Base-by-base conservation (phyloP, 805 yeast species). In the Kluyveromyces lactis region DNA sequence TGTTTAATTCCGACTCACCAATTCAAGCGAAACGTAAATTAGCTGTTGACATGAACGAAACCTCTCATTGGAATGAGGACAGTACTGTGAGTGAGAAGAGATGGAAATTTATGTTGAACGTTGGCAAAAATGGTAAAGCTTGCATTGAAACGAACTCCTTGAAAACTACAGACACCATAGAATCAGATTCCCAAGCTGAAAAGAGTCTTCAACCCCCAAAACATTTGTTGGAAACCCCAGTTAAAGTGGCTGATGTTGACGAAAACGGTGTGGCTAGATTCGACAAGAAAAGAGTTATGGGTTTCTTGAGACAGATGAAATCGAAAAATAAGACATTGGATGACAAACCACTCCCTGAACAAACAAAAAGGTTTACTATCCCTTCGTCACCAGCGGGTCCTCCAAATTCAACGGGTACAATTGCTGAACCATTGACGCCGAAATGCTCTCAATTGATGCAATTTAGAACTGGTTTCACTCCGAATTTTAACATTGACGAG, bases 111-210 rank as follows among this genome's bases (percentile, higher is more conserved):
- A 49, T 56, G 3, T 43, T 60, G 26, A 53, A 52, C 19, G 46
- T 60, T 18, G 60, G 59, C 12, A 45, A 53, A 16, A 51, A 58
- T 35, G 64, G 64, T n/a, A 60, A 56, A 32, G 65, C 65, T 5
- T 39, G 53, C 4, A 58, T 60, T 36, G 48, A 50, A 7, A 51
- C 39, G n/a, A 34, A 26, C 29, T 34, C 29, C n/a, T 18, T 37
- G 11, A 5, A 12, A n/a, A 33, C 28, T n/a, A 37, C 34, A 27
- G 23, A 32, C 11, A 15, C 18, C 6, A 18, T 18, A 7, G 33
- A 30, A n/a, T 13, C 18, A 18, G 38, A 33, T 29, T 18, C 27
- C 11, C 17, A 15, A 15, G 16, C 12, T 23, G 35, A 30, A 16
- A 18, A 31, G 16, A 21, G 17, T 31, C 23, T 28, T 19, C 30